phyloP scores from a whole-genome alignment of 73 alveolate species.

The Paramecium primaurelia region DNA sequence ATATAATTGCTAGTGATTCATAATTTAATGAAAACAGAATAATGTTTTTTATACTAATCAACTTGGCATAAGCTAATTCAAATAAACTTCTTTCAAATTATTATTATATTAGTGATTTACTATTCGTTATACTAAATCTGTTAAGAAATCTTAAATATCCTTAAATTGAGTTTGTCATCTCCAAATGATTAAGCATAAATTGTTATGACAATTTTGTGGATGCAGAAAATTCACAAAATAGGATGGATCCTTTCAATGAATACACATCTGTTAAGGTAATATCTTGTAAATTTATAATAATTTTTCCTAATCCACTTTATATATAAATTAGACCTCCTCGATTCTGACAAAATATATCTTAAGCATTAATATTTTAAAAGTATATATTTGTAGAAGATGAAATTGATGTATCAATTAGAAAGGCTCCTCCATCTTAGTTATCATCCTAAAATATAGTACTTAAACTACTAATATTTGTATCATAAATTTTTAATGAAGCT shows the following conservation, averaged over 20 bases:
- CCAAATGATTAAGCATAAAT: background rate
- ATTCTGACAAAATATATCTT: too few relatives aligned
- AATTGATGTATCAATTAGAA: background rate
- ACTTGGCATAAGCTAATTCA: background rate
- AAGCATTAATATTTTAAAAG: too few relatives aligned
- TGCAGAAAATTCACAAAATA: background rate
- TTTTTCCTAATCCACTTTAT: background rate
- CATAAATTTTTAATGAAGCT: background rate
- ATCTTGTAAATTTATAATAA: too few relatives aligned
- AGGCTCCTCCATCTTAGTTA: background rate
- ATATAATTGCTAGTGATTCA: background rate
- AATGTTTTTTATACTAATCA: too few relatives aligned
- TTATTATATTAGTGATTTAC: background rate
- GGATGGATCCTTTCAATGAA: background rate
- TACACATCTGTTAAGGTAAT: background rate
- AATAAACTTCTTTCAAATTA: background rate
- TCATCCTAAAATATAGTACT: background rate
- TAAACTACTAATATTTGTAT: background rate
- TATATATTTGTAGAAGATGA: background rate
- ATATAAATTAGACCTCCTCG: background rate
- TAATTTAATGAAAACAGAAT: background rate
- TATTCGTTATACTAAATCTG: too few relatives aligned
- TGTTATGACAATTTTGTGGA: background rate
- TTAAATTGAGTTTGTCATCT: background rate
- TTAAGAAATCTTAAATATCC: background rate